Evolutionary conservation across 441 rosid species (phyloP).

Genomic region (Jatropha podagrica): DNA sequence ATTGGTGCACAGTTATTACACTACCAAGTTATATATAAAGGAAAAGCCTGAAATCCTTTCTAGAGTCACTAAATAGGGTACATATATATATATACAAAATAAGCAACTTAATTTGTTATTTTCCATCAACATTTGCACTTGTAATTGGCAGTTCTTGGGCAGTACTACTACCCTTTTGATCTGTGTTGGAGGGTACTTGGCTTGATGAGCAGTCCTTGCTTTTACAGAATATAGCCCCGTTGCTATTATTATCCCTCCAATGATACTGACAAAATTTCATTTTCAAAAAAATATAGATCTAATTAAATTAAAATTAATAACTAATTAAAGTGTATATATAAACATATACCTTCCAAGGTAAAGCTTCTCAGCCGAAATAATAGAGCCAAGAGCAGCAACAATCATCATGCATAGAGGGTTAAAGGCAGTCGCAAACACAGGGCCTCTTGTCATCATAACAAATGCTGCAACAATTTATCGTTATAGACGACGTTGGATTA

Average conservation of each 20-base stretch:
- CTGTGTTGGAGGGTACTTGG: constrained; percentile 2
- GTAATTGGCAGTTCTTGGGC: constrained; percentile 38
- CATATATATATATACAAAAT: neutral
- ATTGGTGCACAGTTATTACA: neutral
- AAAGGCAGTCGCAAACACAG: constrained; percentile 65
- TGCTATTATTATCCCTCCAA: constrained; percentile 61
- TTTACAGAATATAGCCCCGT: constrained; percentile 53
- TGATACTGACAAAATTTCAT: constrained; percentile 32
- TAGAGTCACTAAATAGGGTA: neutral
- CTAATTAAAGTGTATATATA: neutral
- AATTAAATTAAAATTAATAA: neutral
- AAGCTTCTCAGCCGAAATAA: constrained; percentile 57
- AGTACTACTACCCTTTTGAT: constrained; percentile 18
- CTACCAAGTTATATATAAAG: neutral
- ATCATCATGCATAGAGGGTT: constrained; percentile 77
- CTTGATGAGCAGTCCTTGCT: constrained; percentile 45
- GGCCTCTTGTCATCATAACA: constrained; percentile 66
- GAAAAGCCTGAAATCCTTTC: neutral
- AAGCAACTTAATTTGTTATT: neutral
- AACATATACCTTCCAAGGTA: constrained; percentile 52
- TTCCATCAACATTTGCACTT: constrained; percentile 10
- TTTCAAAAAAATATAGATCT: neutral
- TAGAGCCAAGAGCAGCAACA: constrained; percentile 52
- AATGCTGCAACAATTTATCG: constrained; percentile 27
- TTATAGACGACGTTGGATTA: constrained; percentile 40